phyloP scores from a whole-genome alignment of 2,329 filamentous ascomycete genomes.

The Epichloe sylvatica region DNA sequence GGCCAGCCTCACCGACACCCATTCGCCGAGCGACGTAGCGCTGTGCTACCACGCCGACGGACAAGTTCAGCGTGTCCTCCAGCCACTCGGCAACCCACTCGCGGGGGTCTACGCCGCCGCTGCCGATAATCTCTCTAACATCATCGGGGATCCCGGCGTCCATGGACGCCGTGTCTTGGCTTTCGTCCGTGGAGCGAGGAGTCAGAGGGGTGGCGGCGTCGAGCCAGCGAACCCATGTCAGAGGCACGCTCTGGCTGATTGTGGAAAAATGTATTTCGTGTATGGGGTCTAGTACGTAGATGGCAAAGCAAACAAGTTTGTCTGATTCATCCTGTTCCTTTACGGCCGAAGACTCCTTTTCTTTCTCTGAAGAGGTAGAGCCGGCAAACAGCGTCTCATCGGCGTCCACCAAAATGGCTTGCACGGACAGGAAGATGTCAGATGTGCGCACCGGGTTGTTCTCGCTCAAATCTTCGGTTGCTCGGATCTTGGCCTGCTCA shows the following conservation, averaged over 20 bases:
- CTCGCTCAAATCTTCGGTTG: constrained; percentile 66
- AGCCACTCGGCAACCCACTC: constrained; percentile 98
- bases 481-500: constrained; percentile 64
- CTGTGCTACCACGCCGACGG: constrained; percentile 78
- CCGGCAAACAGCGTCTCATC: constrained; percentile 56
- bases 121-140: constrained; percentile 71
- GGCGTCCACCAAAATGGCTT: constrained; percentile 58
- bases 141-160: constrained; percentile 50
- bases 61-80: constrained; percentile 67
- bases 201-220: constrained; percentile 54
- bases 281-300: constrained; percentile 75
- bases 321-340: constrained; percentile 40
- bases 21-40: constrained; percentile 88
- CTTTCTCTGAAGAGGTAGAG: constrained; percentile 36
- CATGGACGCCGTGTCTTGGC: constrained; percentile 20
- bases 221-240: constrained; percentile 81
- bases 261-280: constrained; percentile 80
- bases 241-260: constrained; percentile 69
- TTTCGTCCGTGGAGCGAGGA: constrained; percentile 37
- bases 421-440: constrained; percentile 90
- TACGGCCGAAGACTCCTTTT: constrained; percentile 39
- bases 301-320: constrained; percentile 55
- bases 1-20: constrained; percentile 76
- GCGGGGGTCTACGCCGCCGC: constrained; percentile 67
- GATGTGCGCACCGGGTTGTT: constrained; percentile 82